phyloP scores from a whole-genome alignment of 2,329 filamentous ascomycete species.

The Trichoderma sp. region DNA sequence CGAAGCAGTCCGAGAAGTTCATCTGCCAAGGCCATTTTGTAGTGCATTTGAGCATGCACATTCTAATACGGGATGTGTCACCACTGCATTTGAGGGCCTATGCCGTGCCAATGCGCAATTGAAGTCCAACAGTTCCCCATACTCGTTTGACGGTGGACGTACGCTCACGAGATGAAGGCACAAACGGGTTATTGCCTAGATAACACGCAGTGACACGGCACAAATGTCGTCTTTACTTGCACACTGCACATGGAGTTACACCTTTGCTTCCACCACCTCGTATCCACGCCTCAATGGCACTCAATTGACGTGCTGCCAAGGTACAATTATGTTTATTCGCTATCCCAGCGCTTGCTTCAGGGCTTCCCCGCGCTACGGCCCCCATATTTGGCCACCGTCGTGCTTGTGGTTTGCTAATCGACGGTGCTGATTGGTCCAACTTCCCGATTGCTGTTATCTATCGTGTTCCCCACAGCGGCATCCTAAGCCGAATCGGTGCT shows the following conservation, averaged over 20 bases:
- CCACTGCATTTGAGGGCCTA: not conserved
- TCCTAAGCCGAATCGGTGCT: not conserved
- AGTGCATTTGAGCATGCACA: not conserved
- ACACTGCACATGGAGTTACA: not conserved
- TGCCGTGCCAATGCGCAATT: not conserved
- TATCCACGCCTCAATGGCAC: not conserved
- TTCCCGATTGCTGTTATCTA: conserved; percentile 7
- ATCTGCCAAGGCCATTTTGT: not conserved
- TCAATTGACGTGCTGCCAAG: conserved; percentile 25
- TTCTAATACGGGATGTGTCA: not conserved
- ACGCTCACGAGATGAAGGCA: not conserved
- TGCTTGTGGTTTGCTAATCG: conserved; percentile 28
- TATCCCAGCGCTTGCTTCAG: conserved; percentile 5
- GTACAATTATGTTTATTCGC: conserved; percentile 26
- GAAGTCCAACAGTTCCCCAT: not conserved
- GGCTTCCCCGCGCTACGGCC: conserved; percentile 17
- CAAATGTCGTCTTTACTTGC: not conserved
- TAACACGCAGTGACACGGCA: not conserved
- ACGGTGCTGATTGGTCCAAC: conserved; percentile 28
- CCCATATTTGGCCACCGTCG: conserved; percentile 12
- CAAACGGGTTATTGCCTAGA: not conserved
- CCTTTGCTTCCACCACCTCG: not conserved
- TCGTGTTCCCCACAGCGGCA: not conserved
- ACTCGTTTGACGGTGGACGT: not conserved
- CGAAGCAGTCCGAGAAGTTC: not conserved